phyloP scores from a whole-genome alignment of 164 flowering plant species.

The Houttuynia cordata region DNA sequence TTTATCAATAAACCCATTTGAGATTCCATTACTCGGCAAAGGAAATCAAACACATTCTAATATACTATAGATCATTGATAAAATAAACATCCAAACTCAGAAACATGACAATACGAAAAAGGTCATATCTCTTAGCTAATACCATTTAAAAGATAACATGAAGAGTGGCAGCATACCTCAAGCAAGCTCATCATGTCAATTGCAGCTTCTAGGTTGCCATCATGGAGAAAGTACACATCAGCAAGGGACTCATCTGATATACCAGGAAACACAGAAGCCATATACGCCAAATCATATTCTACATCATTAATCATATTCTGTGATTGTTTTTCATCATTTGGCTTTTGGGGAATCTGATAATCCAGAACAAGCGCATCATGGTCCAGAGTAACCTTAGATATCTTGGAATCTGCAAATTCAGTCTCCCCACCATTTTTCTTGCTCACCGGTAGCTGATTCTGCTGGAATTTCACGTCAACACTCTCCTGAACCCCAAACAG shows the following conservation, averaged over 20 bases:
- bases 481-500: conserved; percentile 5
- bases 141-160: background rate
- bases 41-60: too few species aligned
- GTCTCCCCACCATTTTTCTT: background rate
- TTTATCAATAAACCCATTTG: too few species aligned
- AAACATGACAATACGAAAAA: too few species aligned
- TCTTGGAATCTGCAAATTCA: background rate
- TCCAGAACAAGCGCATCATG: background rate
- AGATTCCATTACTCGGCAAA: too few species aligned
- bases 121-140: background rate
- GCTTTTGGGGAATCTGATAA: background rate
- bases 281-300: conserved; percentile 8
- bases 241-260: conserved; percentile 6
- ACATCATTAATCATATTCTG: background rate
- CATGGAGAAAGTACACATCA: conserved; percentile 13
- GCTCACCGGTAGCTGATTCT: background rate
- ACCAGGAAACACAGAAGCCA: conserved; percentile 8
- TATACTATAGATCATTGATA: too few species aligned
- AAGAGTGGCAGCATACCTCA: conserved; percentile 5
- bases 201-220: conserved; percentile 7
- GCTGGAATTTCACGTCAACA: background rate
- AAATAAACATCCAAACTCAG: too few species aligned
- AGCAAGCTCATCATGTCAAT: conserved; percentile 14
- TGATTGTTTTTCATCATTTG: background rate
- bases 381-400: background rate